Evolutionary conservation across 257 asterid genomes (phyloP).

Genomic region (Solanum sitiens): DNA sequence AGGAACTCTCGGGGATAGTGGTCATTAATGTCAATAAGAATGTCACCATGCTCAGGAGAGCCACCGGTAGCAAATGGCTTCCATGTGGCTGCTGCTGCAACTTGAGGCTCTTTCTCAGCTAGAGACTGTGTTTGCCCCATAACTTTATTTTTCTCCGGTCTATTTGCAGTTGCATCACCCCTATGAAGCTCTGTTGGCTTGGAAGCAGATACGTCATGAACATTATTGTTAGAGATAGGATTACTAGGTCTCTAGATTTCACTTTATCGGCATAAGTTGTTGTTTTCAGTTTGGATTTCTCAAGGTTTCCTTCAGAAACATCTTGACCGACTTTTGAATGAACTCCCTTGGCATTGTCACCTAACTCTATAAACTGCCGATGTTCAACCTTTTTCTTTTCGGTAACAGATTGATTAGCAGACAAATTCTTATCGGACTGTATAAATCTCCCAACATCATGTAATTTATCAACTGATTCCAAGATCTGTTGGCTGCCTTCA

Average conservation of each 20-base stretch:
- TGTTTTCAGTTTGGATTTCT: conserved; percentile 24
- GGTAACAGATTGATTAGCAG: conserved; percentile 6
- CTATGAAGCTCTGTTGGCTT: conserved; percentile 15
- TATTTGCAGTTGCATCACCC: conserved; percentile 23
- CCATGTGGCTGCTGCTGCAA: conserved; percentile 26
- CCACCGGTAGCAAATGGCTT: conserved; percentile 19
- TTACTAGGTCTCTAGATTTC: conserved; percentile 15
- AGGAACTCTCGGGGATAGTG: conserved; percentile 76
- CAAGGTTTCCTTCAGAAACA: conserved; percentile 24
- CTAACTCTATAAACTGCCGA: conserved; percentile 14
- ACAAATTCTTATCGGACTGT: conserved; percentile 18
- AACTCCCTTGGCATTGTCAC: conserved; percentile 13
- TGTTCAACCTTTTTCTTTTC: conserved; percentile 23
- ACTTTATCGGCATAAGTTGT: conserved; percentile 20
- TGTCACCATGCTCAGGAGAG: conserved; percentile 49
- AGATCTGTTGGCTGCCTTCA: conserved; percentile 45
- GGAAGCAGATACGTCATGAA: conserved; percentile 23
- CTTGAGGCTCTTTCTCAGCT: conserved; percentile 25
- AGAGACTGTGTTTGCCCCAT: conserved; percentile 13
- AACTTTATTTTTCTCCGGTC: conserved; percentile 13
- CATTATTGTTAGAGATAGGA: conserved; percentile 14
- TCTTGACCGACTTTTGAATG: conserved; percentile 15
- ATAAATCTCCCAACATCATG: conserved; percentile 23
- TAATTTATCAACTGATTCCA: conserved; percentile 33
- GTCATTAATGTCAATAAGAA: conserved; percentile 70